phyloP scores from a whole-genome alignment of 345 rosid genomes.

The Dovyalis caffra region DNA sequence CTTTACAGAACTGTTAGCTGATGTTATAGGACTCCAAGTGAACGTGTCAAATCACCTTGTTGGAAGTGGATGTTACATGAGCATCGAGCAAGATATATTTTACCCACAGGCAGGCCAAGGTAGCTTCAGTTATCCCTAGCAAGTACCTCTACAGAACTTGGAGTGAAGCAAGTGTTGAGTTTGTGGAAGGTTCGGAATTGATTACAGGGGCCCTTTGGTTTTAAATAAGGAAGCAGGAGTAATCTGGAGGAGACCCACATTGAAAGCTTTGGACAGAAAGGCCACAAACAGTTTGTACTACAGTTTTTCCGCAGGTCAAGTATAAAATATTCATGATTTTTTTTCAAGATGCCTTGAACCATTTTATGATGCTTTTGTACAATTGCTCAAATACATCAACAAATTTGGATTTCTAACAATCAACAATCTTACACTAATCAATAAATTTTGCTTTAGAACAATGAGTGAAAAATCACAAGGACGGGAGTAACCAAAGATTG shows the following conservation, averaged over 20 bases:
- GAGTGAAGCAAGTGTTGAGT: background rate
- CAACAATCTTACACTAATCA: slow-evolving; percentile 9
- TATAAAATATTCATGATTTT: background rate
- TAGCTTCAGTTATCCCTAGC: background rate
- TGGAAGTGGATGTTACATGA: background rate
- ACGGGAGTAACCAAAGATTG: slow-evolving; percentile 81
- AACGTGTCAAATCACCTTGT: background rate
- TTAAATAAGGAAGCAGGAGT: background rate
- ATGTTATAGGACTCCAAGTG: background rate
- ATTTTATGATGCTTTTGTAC: slow-evolving; percentile 3
- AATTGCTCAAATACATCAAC: slow-evolving; percentile 2
- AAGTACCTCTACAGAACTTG: background rate
- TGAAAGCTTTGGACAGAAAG: background rate
- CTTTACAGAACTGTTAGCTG: background rate
- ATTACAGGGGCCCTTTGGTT: background rate
- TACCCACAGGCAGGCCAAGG: background rate
- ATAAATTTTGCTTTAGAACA: background rate
- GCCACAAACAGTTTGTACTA: background rate
- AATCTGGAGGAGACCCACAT: background rate
- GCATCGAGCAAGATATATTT: background rate
- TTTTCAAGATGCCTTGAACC: background rate
- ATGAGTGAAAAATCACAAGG: slow-evolving; percentile 41
- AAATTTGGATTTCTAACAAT: background rate
- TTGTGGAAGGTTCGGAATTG: background rate
- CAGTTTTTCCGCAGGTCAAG: background rate